These are phyloP conservation scores for Mucor velutinosus DNA, from an alignment of 371 early-diverging fungal genomes.

Conservation along the genomic window DNA sequence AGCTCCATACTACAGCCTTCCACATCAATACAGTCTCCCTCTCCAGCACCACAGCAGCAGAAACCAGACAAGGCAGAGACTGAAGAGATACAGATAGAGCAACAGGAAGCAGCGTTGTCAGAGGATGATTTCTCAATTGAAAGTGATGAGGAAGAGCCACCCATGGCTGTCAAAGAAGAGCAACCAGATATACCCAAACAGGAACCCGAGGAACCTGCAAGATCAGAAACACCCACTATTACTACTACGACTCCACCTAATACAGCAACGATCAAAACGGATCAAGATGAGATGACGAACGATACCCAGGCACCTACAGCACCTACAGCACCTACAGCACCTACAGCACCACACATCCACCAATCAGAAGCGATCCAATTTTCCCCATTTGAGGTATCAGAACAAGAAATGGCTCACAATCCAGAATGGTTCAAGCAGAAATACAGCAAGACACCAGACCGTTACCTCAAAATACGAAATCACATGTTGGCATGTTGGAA, in stretches of 20 bases:
- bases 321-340: too few relatives aligned
- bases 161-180: background rate
- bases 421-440: conserved; percentile 80
- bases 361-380: background rate
- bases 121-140: conserved; percentile 20
- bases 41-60: background rate
- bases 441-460: conserved; percentile 82
- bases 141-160: background rate
- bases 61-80: background rate
- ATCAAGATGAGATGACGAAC: background rate
- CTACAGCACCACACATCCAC: background rate
- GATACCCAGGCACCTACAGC: background rate
- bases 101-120: background rate
- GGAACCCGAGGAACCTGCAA: background rate
- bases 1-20: background rate
- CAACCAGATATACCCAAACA: background rate
- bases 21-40: background rate
- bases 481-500: conserved; percentile 82
- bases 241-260: background rate
- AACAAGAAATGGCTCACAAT: conserved; percentile 63
- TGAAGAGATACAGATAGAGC: background rate
- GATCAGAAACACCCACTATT: background rate
- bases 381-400: conserved; percentile 42
- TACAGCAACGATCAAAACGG: background rate
- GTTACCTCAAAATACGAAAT: conserved; percentile 85